Evolutionary conservation across 2,329 filamentous ascomycete genomes (phyloP).

Genomic region (Didymella pinodella): DNA sequence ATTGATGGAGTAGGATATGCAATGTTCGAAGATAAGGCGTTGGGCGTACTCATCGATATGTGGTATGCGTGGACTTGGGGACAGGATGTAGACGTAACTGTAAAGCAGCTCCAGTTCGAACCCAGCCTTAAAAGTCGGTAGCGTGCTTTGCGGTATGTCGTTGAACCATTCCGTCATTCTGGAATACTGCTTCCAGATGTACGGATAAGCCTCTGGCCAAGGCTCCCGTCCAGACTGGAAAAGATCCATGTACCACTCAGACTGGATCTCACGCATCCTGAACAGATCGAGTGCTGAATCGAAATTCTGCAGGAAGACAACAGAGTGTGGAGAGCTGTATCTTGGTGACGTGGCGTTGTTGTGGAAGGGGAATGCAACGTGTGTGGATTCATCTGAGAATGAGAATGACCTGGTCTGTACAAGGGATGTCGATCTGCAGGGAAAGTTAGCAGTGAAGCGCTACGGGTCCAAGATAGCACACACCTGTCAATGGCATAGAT

Average conservation of each 20-base stretch:
- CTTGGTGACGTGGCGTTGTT: constrained; percentile 47
- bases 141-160: constrained; percentile 71
- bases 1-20: constrained; percentile 79
- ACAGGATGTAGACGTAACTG: constrained; percentile 88
- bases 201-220: constrained; percentile 72
- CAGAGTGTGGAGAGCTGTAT: constrained; percentile 58
- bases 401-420: constrained; percentile 88
- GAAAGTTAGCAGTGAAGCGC: constrained; percentile 24
- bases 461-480: constrained; percentile 11
- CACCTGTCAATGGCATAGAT: constrained; percentile 89
- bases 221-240: constrained; percentile 78
- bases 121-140: constrained; percentile 72
- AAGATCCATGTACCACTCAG: constrained; percentile 86
- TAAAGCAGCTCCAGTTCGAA: constrained; percentile 91
- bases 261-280: constrained; percentile 83
- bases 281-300: constrained; percentile 81
- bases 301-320: constrained; percentile 64
- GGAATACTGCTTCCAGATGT: constrained; percentile 78
- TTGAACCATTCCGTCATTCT: constrained; percentile 84
- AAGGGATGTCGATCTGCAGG: constrained; percentile 79
- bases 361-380: constrained; percentile 76
- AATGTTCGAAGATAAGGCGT: constrained; percentile 84
- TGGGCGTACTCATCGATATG: constrained; percentile 78
- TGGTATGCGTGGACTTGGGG: constrained; percentile 77
- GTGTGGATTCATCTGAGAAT: constrained; percentile 87